Base-by-base conservation (phyloP, 73 alveolate species). In the Stentor roeselii region DNA sequence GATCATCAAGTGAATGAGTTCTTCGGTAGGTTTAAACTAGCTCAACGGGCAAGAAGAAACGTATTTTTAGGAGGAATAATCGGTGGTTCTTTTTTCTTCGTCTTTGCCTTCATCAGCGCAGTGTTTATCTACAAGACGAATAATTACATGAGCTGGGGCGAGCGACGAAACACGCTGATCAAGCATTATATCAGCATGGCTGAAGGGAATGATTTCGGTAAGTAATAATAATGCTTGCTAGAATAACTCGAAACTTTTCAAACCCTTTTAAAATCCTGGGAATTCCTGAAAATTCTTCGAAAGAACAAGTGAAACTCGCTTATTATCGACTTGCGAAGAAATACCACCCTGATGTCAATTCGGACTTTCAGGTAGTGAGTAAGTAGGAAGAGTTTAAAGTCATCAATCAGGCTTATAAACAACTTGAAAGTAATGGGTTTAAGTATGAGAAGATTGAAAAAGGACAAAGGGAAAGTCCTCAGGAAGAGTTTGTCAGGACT, bases 271-370 rank as follows among this genome's bases (percentile, higher is more conserved):
- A n/a, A n/a, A 58, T 58, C n/a, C 74, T 58, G n/a, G 74, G 74
- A 58, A 58, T 58, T 58, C 14, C 74, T 58, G 74, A 58, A 58
- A 58, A 58, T 21, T 58, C 74, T 15, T 15, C 74, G n/a, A 15
- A 58, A 58, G 27, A 58, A 58, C 95, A 96, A 59, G 95, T 96
- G 36, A 95, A 94, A 86, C 86, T 60, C 61, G 98, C 97, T 3
- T 96, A 92, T 89, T 93, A 96, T 85, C 89, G 89, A 78, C 89
- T 95, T 88, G 98, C 99, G 11, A 93, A 95, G 86, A 84, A 93
- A 87, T 93, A 93, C 82, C 99, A 96, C 75, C 99, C 99, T 30
- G 99, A 96, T 85, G n/a, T n/a, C n/a, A n/a, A n/a, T n/a, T 78
- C 87, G n/a, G n/a, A n/a, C n/a, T n/a, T n/a, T n/a, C n/a, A n/a